Conservation (phyloP, 2,329 filamentous ascomycete genomes). For the Sclerotinia subarctica region DNA sequence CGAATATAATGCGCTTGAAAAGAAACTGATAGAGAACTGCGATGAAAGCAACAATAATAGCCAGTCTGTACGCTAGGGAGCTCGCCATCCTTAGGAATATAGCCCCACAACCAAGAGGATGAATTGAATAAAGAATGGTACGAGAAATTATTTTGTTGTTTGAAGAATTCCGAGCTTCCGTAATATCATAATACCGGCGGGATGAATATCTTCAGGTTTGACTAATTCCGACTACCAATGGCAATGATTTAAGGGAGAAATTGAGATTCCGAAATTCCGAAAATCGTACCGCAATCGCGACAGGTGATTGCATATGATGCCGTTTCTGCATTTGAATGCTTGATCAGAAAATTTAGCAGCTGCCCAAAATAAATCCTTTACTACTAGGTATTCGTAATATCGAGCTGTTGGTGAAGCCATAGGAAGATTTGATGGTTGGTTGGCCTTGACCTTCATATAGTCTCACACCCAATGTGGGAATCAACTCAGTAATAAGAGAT, state of each 20-base stretch:
- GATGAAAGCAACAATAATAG: constrained; percentile 27
- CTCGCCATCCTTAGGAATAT: constrained; percentile 13
- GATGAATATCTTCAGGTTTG: background rate
- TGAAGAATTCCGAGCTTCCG: background rate
- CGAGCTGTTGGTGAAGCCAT: background rate
- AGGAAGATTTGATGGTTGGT: background rate
- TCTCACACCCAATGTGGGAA: no score
- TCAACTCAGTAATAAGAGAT: no score
- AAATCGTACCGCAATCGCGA: no score
- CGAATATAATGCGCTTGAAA: constrained; percentile 36
- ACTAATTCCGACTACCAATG: background rate
- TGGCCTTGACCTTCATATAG: background rate
- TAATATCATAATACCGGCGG: no score
- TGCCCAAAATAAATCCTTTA: no score
- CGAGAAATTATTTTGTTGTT: background rate
- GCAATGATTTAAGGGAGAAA: no score
- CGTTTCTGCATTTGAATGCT: no score
- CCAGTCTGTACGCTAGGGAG: constrained; percentile 25
- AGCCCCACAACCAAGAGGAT: background rate
- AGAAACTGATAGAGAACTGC: constrained; percentile 38
- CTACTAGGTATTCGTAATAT: background rate
- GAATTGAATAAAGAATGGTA: background rate
- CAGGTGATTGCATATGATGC: background rate
- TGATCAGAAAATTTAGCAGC: no score
- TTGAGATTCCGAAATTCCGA: no score